Percentiles rank a stretch among this genome's conserved stretches.
Conservation (phyloP, 2,329 filamentous ascomycete species). For the Aspergillus clavatus region DNA sequence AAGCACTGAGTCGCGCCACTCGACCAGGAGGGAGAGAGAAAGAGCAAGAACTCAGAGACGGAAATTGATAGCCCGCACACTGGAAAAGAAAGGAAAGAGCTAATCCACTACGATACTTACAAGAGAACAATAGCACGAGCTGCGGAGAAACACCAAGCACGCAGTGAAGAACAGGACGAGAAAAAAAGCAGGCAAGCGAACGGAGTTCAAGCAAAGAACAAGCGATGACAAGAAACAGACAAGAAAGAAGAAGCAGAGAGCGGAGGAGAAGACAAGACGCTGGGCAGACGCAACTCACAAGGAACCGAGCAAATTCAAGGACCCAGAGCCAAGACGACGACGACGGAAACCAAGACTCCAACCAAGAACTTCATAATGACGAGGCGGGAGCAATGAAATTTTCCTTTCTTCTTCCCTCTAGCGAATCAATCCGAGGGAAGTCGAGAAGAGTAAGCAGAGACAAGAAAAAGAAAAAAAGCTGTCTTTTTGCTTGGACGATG, state of each 20-base stretch:
- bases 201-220: conserved; percentile 3
- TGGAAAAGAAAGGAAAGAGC: too few relatives aligned
- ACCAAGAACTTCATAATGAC: background rate
- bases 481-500: background rate
- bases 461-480: background rate
- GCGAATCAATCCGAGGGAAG: background rate
- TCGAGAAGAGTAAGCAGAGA: background rate
- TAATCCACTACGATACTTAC: too few relatives aligned
- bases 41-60: background rate
- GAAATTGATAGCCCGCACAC: background rate
- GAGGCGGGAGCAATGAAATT: background rate
- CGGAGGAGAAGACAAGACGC: conserved; percentile 8
- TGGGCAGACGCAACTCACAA: conserved; percentile 12
- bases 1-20: background rate
- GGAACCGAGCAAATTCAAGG: conserved; percentile 12
- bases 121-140: too few relatives aligned
- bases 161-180: conserved; percentile 4
- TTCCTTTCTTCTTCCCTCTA: background rate
- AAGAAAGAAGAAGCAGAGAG: conserved; percentile 9
- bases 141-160: background rate
- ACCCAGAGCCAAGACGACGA: conserved; percentile 12
- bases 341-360: conserved; percentile 3
- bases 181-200: conserved; percentile 4
- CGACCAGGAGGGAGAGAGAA: background rate
- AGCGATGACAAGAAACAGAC: conserved; percentile 8